Conservation (phyloP, 2,329 filamentous ascomycete genomes). For the Tolypocladium pustulatum region DNA sequence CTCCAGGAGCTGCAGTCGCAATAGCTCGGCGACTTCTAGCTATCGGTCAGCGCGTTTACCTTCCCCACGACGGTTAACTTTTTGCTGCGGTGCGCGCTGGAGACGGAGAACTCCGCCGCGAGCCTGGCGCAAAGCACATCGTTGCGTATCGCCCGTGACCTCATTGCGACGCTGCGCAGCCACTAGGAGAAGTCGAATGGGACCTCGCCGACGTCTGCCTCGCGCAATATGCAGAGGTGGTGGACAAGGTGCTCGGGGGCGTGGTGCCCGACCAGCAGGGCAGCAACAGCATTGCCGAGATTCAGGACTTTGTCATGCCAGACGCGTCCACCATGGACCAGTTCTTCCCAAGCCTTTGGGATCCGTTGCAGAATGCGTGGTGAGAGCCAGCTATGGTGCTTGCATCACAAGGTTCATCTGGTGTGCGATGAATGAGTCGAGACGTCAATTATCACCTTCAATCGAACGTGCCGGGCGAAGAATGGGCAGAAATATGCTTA, state of each 20-base stretch:
- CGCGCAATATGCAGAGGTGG: constrained; percentile 32
- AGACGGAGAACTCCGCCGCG: constrained; percentile 25
- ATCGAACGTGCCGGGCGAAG: neutral
- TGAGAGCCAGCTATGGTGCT: constrained; percentile 1
- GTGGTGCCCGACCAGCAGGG: constrained; percentile 12
- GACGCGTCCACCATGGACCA: constrained; percentile 23
- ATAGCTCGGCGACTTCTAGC: constrained; percentile 39
- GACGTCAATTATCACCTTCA: neutral
- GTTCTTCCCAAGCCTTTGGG: constrained; percentile 23
- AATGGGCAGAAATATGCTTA: neutral
- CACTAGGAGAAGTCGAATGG: constrained; percentile 32
- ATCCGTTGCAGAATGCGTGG: constrained; percentile 23
- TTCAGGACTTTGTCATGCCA: constrained; percentile 18
- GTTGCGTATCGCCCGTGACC: constrained; percentile 29
- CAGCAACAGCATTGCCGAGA: constrained; percentile 5
- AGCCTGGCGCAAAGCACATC: constrained; percentile 26
- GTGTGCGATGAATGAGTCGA: neutral
- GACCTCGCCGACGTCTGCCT: constrained; percentile 41
- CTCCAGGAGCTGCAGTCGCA: constrained; percentile 31
- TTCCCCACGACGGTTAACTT: constrained; percentile 40
- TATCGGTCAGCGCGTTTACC: constrained; percentile 34
- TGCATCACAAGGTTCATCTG: too few species aligned
- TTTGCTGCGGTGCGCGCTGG: constrained; percentile 35
- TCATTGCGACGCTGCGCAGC: constrained; percentile 26
- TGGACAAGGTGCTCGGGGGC: constrained; percentile 30